Percentiles rank a stretch among this genome's conserved stretches.
These are phyloP conservation scores for Diaporthe velutina DNA, from an alignment of 2,329 filamentous ascomycete genomes.

Conservation along the genomic window DNA sequence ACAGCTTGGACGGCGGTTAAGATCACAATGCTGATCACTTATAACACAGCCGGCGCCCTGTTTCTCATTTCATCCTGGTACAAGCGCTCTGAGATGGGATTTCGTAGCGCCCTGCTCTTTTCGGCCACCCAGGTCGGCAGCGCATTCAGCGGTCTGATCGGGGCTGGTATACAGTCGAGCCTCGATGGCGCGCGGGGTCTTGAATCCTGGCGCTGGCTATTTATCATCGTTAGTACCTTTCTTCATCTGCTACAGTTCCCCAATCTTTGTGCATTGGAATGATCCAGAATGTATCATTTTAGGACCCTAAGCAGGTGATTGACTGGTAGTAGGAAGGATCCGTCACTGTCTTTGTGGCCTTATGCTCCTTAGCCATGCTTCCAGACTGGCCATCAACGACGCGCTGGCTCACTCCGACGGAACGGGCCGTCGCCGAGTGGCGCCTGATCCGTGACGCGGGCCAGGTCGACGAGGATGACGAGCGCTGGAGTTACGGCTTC, in stretches of 20 bases:
- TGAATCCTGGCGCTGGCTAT: slow-evolving; percentile 10
- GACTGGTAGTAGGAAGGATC: neutral
- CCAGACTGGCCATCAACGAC: slow-evolving; percentile 10
- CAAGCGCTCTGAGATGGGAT: neutral
- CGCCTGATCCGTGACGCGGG: slow-evolving; percentile 6
- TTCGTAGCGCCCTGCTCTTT: neutral
- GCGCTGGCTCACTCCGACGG: neutral
- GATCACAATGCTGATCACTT: neutral
- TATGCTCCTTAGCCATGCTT: neutral
- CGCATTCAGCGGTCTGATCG: slow-evolving; percentile 64
- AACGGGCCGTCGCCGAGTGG: slow-evolving; percentile 35
- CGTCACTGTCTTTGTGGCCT: neutral
- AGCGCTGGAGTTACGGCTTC: slow-evolving; percentile 41
- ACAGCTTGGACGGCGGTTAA: neutral
- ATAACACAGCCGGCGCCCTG: neutral
- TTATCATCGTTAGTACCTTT: neutral
- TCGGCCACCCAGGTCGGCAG: neutral
- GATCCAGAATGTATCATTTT: too few relatives aligned
- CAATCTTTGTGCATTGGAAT: too few relatives aligned
- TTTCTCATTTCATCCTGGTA: slow-evolving; percentile 9
- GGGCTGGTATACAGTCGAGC: slow-evolving; percentile 58
- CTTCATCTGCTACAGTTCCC: too few relatives aligned
- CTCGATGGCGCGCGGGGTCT: neutral
- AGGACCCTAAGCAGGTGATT: too few relatives aligned
- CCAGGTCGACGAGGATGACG: slow-evolving; percentile 41